These are phyloP conservation scores for Durusdinium trenchii DNA, from an alignment of 73 alveolate species.

Conservation along the genomic window DNA sequence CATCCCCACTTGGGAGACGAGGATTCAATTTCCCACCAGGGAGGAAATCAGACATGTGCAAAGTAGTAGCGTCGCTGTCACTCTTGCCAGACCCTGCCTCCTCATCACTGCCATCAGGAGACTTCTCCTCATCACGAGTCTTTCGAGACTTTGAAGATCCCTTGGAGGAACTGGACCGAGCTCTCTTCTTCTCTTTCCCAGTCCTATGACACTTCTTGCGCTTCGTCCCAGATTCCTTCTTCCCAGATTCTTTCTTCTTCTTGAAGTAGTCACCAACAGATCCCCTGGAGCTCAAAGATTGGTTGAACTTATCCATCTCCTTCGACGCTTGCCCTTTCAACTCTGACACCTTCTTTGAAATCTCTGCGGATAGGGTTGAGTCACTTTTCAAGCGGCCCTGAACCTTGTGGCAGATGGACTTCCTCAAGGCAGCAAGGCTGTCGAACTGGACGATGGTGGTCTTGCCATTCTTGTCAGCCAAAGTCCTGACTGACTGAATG, in stretches of 20 bases:
- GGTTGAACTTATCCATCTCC: background rate
- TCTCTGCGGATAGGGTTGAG: background rate
- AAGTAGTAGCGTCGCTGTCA: too few species aligned
- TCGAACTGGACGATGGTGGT: slow-evolving; percentile 10
- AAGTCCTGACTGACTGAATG: background rate
- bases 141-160: background rate
- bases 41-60: too few species aligned
- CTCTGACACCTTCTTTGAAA: background rate
- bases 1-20: too few species aligned
- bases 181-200: background rate
- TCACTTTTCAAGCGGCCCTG: background rate
- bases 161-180: background rate
- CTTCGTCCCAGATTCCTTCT: background rate
- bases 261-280: background rate
- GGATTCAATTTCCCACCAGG: too few species aligned
- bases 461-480: background rate
- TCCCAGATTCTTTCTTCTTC: background rate
- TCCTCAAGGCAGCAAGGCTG: background rate
- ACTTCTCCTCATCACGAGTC: background rate
- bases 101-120: too few species aligned
- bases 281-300: background rate
- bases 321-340: background rate
- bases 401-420: background rate
- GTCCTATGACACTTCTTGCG: background rate
- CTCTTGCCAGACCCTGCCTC: too few species aligned